Evolutionary conservation across 768 basidiomycete genomes (phyloP).

Genomic region (Podaxis sp.): DNA sequence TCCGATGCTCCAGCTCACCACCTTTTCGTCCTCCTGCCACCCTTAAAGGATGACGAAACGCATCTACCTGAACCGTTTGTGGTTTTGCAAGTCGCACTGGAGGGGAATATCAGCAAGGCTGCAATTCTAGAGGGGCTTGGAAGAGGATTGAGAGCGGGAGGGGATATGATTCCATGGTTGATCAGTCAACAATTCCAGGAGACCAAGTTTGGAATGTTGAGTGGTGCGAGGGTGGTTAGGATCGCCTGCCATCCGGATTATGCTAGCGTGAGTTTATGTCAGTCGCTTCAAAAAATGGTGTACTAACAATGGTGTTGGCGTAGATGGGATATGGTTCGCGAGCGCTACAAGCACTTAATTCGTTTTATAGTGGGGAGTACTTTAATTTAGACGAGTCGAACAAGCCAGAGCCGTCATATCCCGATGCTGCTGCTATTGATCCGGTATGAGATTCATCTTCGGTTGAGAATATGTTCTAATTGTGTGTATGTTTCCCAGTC

Average conservation of each 20-base stretch:
- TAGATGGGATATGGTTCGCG: slow-evolving; percentile 98
- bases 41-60: slow-evolving; percentile 87
- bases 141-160: slow-evolving; percentile 81
- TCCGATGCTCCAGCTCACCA: slow-evolving; percentile 97
- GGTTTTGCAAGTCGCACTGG: slow-evolving; percentile 93
- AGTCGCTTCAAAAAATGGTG: background rate
- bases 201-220: slow-evolving; percentile 86
- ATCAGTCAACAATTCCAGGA: slow-evolving; percentile 96
- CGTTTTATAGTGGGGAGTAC: slow-evolving; percentile 92
- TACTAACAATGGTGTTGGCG: slow-evolving; percentile 1
- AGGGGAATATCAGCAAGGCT: slow-evolving; percentile 87
- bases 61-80: slow-evolving; percentile 93
- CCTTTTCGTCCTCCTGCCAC: slow-evolving; percentile 92
- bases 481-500: slow-evolving; percentile 22
- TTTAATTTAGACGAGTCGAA: slow-evolving; percentile 78
- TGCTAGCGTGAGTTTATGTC: slow-evolving; percentile 59
- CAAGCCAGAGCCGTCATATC: slow-evolving; percentile 53
- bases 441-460: slow-evolving; percentile 27
- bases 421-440: slow-evolving; percentile 51
- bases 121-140: slow-evolving; percentile 84
- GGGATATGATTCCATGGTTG: slow-evolving; percentile 98
- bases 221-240: slow-evolving; percentile 88
- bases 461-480: background rate
- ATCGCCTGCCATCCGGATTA: slow-evolving; percentile 97
- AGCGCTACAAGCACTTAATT: slow-evolving; percentile 81